Conservation (phyloP, 208 protist genomes). For the Leishmania lainsoni region DNA sequence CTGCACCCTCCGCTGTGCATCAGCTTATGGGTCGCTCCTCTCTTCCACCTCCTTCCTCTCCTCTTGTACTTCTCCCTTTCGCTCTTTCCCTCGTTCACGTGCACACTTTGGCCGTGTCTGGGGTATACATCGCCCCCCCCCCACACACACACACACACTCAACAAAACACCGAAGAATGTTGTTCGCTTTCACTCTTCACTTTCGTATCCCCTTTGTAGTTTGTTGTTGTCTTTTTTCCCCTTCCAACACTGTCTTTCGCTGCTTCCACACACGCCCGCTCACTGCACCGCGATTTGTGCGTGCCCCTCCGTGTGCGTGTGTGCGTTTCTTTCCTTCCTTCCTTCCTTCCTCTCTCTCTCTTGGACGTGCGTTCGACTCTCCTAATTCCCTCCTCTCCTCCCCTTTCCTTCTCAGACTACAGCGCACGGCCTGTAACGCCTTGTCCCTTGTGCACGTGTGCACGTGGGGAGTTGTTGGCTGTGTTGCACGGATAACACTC, state of each 20-base stretch:
- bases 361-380: not conserved
- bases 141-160: not conserved
- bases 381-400: not conserved
- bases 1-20: not conserved
- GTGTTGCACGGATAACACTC: not conserved
- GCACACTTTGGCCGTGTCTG: no score
- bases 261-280: slow-evolving; percentile 2
- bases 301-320: not conserved
- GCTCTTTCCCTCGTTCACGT: not conserved
- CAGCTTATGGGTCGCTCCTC: not conserved
- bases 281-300: not conserved
- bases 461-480: not conserved
- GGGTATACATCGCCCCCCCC: not conserved
- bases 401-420: not conserved
- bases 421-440: not conserved
- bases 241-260: not conserved
- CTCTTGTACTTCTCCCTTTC: not conserved
- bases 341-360: not conserved
- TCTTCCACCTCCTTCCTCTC: not conserved
- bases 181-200: not conserved
- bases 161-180: not conserved
- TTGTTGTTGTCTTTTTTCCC: not conserved
- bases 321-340: not conserved
- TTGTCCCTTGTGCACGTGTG: not conserved
- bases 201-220: not conserved